Evolutionary conservation across 805 yeast genomes (phyloP).

Genomic region (Hanseniaspora taiwanica): DNA sequence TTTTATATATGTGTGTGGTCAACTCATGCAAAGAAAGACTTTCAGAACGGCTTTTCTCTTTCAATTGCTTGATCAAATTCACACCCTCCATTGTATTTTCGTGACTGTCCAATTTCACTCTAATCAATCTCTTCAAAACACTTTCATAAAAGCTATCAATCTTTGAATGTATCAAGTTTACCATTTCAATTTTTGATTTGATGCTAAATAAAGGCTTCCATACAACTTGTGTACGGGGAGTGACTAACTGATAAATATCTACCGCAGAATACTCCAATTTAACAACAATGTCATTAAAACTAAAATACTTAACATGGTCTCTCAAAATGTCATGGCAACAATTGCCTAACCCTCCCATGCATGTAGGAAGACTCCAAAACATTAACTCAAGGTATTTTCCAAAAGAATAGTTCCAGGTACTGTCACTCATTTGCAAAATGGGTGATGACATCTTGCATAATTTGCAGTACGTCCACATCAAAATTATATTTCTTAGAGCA

Average conservation of each 20-base stretch:
- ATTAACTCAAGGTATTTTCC: conserved; percentile 84
- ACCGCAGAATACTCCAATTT: conserved; percentile 65
- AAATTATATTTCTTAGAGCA: conserved; percentile 50
- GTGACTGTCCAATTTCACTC: conserved; percentile 58
- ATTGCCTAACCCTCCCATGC: conserved; percentile 43
- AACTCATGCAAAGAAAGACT: conserved; percentile 29
- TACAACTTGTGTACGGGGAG: conserved; percentile 56
- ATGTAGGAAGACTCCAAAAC: conserved; percentile 54
- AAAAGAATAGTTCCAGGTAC: conserved; percentile 80
- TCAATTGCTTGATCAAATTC: conserved; percentile 43
- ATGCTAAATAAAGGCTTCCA: conserved; percentile 67
- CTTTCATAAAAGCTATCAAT: conserved; percentile 57
- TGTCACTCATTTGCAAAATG: conserved; percentile 67
- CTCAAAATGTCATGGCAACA: conserved; percentile 75
- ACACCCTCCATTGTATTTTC: conserved; percentile 61
- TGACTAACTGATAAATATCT: conserved; percentile 64
- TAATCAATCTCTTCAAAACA: conserved; percentile 49
- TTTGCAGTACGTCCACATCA: conserved; percentile 89
- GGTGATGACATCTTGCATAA: conserved; percentile 67
- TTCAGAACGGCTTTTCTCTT: conserved; percentile 39
- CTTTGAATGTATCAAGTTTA: conserved; percentile 38
- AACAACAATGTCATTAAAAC: conserved; percentile 65
- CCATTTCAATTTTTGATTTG: conserved; percentile 50
- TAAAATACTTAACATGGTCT: conserved; percentile 75
- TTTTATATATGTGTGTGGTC: conserved; percentile 39